Conservation (phyloP, 257 asterid genomes). For the Parsonsia alboflavescens region DNA sequence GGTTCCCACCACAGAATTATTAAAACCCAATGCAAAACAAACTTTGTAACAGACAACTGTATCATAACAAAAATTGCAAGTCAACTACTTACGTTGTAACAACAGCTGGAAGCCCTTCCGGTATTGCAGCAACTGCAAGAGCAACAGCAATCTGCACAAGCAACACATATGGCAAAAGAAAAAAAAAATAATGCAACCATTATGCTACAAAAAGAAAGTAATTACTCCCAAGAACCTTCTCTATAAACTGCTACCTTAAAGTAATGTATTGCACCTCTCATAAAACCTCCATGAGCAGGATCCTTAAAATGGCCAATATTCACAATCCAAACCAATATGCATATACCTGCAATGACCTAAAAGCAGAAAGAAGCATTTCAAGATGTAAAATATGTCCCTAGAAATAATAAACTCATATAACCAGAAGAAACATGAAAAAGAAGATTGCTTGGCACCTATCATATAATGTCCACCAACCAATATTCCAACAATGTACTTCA, state of each 20-base stretch:
- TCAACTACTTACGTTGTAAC: constrained; percentile 79
- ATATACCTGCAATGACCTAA: constrained; percentile 97
- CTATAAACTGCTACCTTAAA: constrained; percentile 58
- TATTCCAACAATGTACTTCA: background rate
- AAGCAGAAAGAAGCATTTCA: constrained; percentile 33
- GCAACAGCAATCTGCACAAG: constrained; percentile 93
- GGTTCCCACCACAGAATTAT: background rate
- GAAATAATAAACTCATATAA: background rate
- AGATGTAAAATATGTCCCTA: constrained; percentile 13
- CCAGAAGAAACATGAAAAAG: constrained; percentile 1
- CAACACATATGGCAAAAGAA: constrained; percentile 16
- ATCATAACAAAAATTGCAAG: constrained; percentile 18
- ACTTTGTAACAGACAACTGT: background rate
- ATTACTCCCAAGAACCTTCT: constrained; percentile 5
- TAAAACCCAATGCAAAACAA: background rate
- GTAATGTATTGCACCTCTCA: constrained; percentile 94
- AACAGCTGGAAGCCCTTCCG: constrained; percentile 99
- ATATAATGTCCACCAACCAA: background rate
- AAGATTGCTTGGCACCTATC: background rate
- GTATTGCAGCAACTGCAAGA: constrained; percentile 99
- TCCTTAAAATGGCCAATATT: constrained; percentile 97
- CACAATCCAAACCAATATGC: constrained; percentile 93
- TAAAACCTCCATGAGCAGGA: constrained; percentile 95
- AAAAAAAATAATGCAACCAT: background rate
- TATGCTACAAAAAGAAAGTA: background rate